These are phyloP conservation scores for Endoconidiophora polonica DNA, from an alignment of 2,329 filamentous ascomycete genomes.

Conservation along the genomic window DNA sequence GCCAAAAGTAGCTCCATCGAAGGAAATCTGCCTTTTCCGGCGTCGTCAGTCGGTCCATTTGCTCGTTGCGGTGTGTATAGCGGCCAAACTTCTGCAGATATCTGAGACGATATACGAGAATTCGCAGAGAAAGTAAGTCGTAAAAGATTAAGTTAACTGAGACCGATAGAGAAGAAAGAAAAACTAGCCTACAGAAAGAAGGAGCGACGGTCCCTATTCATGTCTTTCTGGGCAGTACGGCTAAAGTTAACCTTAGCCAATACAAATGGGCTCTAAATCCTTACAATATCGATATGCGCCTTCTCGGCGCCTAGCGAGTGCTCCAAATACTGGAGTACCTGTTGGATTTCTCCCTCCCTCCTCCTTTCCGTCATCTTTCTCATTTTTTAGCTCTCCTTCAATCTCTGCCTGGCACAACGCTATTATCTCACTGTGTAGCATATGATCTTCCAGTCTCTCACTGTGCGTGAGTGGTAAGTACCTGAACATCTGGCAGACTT, in stretches of 20 bases:
- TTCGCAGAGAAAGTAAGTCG: too few species aligned
- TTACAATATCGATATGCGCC: slow-evolving; percentile 33
- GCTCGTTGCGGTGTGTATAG: slow-evolving; percentile 41
- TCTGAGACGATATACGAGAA: too few species aligned
- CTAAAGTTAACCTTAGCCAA: too few species aligned
- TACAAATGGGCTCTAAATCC: slow-evolving; percentile 9
- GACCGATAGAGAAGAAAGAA: too few species aligned
- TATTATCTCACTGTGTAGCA: slow-evolving; percentile 20
- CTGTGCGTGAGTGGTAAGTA: slow-evolving; percentile 44
- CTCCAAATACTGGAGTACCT: slow-evolving; percentile 12
- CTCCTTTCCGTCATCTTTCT: neutral
- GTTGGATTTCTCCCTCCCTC: slow-evolving; percentile 12
- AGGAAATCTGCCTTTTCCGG: slow-evolving; percentile 34
- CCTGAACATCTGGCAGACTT: slow-evolving; percentile 36
- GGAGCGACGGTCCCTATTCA: too few species aligned
- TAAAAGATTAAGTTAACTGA: too few species aligned
- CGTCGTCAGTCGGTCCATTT: slow-evolving; percentile 31
- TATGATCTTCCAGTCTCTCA: slow-evolving; percentile 31
- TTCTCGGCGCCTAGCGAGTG: slow-evolving; percentile 17
- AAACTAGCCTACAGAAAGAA: too few species aligned
- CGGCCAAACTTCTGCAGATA: slow-evolving; percentile 29
- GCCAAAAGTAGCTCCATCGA: slow-evolving; percentile 26
- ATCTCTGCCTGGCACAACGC: slow-evolving; percentile 20
- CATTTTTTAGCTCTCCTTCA: slow-evolving; percentile 17
- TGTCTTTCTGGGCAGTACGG: too few species aligned